Conservation (phyloP, 75 land plant genomes). For the Selaginella moellendorffii region DNA sequence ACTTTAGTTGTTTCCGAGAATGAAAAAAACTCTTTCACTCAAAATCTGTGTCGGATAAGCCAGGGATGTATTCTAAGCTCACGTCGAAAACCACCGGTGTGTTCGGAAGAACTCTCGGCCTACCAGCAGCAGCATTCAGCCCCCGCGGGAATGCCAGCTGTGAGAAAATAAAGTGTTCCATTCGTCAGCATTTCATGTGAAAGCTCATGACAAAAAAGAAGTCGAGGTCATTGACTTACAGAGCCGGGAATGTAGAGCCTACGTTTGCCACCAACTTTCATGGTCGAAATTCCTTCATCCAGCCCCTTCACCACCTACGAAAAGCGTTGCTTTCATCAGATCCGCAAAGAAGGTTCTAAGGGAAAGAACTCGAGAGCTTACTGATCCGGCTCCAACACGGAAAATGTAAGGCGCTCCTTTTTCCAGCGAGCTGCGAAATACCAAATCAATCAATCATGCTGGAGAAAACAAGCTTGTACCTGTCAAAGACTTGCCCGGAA, state of each 20-base stretch:
- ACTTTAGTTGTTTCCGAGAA: too few relatives aligned
- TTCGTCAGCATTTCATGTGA: neutral
- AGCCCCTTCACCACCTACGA: neutral
- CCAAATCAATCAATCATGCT: neutral
- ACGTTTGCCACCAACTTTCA: conserved; percentile 7
- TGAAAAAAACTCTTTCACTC: too few relatives aligned
- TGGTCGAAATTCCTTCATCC: neutral
- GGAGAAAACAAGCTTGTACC: neutral
- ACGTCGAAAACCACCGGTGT: neutral
- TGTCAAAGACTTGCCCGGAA: conserved; percentile 7
- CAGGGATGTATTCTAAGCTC: conserved; percentile 45
- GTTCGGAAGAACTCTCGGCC: neutral
- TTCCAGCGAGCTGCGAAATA: conserved; percentile 1
- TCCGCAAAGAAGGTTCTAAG: neutral
- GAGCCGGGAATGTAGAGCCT: conserved; percentile 2
- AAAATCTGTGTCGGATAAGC: conserved; percentile 13
- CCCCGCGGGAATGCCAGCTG: conserved; percentile 1
- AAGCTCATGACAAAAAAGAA: neutral
- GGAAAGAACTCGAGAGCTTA: neutral
- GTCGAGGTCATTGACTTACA: neutral
- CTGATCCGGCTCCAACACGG: conserved; percentile 6
- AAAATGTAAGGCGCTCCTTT: conserved; percentile 1
- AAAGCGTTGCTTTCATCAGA: neutral
- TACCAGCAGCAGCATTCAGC: neutral
- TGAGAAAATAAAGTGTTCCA: neutral